These are phyloP conservation scores for Trichopus zeylanicus DNA, from an alignment of 116 monocot species.

Conservation along the genomic window DNA sequence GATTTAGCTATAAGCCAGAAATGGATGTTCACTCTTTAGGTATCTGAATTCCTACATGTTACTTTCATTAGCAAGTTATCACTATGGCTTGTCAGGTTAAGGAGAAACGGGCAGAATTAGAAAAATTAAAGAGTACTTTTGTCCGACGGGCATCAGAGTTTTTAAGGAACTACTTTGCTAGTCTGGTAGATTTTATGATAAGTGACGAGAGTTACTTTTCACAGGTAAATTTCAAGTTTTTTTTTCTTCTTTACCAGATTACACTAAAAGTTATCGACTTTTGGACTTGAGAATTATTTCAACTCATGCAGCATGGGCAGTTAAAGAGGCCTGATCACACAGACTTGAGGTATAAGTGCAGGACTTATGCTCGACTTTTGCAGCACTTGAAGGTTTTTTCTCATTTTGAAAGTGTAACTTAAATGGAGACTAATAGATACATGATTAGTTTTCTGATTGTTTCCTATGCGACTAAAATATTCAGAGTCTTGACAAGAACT, in stretches of 20 bases:
- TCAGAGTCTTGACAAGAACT: slow-evolving; percentile 97
- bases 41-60: too few species aligned
- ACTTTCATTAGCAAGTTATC: background rate
- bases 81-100: slow-evolving; percentile 50
- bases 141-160: slow-evolving; percentile 90
- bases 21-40: too few species aligned
- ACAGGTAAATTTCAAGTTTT: slow-evolving; percentile 42
- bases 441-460: slow-evolving; percentile 3
- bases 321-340: slow-evolving; percentile 99
- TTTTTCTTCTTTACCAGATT: background rate
- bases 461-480: background rate
- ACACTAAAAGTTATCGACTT: slow-evolving; percentile 1
- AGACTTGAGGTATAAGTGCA: slow-evolving; percentile 95
- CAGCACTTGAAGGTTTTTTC: slow-evolving; percentile 87
- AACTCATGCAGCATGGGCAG: slow-evolving; percentile 69
- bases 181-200: slow-evolving; percentile 95
- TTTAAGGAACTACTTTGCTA: slow-evolving; percentile 88
- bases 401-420: background rate
- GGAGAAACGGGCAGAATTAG: slow-evolving; percentile 79
- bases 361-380: slow-evolving; percentile 96
- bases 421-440: background rate
- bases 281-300: slow-evolving; percentile 17
- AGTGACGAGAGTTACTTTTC: slow-evolving; percentile 98
- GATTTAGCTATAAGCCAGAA: too few species aligned
- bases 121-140: slow-evolving; percentile 80